A percentile compares a stretch with the other conserved stretches of the same genome.
phyloP scores from a whole-genome alignment of 1,284 basidiomycete species.

The Mycena sp. region DNA sequence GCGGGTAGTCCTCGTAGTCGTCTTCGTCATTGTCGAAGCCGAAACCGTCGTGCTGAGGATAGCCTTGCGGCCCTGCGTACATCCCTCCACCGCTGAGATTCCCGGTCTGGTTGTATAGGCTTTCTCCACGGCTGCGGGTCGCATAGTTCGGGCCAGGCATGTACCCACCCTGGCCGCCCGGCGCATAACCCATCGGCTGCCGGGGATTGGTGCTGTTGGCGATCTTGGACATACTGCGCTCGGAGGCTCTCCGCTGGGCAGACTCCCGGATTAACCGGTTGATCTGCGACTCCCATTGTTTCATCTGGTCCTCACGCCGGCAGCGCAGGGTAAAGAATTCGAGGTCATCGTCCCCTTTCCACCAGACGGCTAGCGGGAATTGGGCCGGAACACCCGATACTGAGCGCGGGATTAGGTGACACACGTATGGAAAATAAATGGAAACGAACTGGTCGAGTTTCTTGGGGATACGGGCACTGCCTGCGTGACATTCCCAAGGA shows the following conservation, averaged over 20 bases:
- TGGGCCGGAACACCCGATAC: constrained; percentile 58
- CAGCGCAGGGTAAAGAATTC: constrained; percentile 97
- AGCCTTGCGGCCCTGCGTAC: constrained; percentile 64
- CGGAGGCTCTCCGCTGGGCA: constrained; percentile 70
- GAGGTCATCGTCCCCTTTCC: constrained; percentile 92
- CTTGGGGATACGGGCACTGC: constrained; percentile 69
- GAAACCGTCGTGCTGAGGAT: constrained; percentile 74
- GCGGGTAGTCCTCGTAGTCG: constrained; percentile 79
- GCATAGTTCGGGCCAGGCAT: constrained; percentile 25
- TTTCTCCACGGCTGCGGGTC: constrained; percentile 33
- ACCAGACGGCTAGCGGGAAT: constrained; percentile 88
- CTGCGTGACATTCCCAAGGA: constrained; percentile 94
- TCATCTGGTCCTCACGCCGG: constrained; percentile 92
- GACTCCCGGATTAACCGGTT: constrained; percentile 87
- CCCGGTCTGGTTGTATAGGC: constrained; percentile 31
- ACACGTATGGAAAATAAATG: constrained; percentile 26
- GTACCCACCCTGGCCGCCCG: constrained; percentile 29
- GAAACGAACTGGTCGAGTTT: constrained; percentile 68
- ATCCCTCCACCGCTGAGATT: constrained; percentile 45
- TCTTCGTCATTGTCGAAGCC: constrained; percentile 78
- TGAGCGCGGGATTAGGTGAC: constrained; percentile 39
- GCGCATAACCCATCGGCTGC: constrained; percentile 29
- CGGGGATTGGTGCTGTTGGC: constrained; percentile 48
- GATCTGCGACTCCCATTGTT: constrained; percentile 92
- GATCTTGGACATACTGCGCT: constrained; percentile 60